These are phyloP conservation scores for Ascomycota sp. DNA, from an alignment of 2,329 filamentous ascomycete species.

Conservation along the genomic window DNA sequence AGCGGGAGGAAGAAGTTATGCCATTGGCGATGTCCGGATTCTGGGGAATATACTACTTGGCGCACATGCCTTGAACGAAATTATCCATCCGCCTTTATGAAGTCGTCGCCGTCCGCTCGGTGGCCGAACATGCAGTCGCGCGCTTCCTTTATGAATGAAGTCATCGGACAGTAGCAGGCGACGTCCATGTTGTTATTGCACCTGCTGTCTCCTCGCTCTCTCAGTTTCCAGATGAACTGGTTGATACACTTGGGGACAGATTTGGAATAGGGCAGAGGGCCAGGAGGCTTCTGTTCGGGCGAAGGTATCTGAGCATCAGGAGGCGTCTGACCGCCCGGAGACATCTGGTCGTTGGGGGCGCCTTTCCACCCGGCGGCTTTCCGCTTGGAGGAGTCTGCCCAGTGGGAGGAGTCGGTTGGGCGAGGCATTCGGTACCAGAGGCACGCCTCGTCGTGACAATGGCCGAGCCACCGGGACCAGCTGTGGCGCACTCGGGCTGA, in stretches of 20 bases:
- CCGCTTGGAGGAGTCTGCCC: constrained; percentile 2
- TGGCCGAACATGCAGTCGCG: constrained; percentile 66
- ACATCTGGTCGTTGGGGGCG: no score
- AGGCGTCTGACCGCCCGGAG: constrained; percentile 1
- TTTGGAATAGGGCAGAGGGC: constrained; percentile 38
- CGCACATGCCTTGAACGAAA: constrained; percentile 87
- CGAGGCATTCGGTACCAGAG: not conserved
- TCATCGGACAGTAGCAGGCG: constrained; percentile 70
- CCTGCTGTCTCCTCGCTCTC: no score
- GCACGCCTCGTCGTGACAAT: not conserved
- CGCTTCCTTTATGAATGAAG: constrained; percentile 56
- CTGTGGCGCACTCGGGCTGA: not conserved
- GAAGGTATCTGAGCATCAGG: no score
- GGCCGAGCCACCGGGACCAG: no score
- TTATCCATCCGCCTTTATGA: constrained; percentile 51
- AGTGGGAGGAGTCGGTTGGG: constrained; percentile 1
- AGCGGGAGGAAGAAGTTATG: constrained; percentile 40
- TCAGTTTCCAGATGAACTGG: constrained; percentile 61
- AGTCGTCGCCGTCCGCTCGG: constrained; percentile 43
- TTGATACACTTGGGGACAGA: constrained; percentile 78
- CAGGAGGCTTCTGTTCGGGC: constrained; percentile 9
- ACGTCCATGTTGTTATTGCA: constrained; percentile 73
- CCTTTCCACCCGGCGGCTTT: no score
- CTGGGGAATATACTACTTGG: constrained; percentile 42
- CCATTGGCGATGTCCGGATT: constrained; percentile 78